Evolutionary conservation across 2,329 filamentous ascomycete species (phyloP), one percentile per base, ranked within the genome.

Genomic region (Aspergillus sp.): DNA sequence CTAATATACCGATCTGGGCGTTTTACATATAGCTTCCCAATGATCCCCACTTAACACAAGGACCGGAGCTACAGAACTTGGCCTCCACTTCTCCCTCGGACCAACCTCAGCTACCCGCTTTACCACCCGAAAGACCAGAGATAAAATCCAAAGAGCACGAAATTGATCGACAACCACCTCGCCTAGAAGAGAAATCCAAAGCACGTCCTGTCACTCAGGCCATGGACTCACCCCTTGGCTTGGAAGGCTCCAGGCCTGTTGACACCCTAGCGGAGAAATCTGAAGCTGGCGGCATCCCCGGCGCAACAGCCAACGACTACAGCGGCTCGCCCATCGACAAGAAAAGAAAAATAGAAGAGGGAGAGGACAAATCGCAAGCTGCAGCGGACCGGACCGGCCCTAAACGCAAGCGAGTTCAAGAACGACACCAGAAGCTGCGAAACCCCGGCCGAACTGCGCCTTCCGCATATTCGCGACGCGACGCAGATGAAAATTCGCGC

Each of bases 401-500:
- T 21, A 77, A 74, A 58, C 74, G 75, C 58, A 75, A 70, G 57
- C 72, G 75, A 40, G 61, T 74, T 46, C 71, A 77, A 56, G 75
- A 77, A 60, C 70, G 74, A 19, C 66, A 72, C 57, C 73, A 75
- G 62, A 72, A 70, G 55, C 62, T 70, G 41, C 70, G 72, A 55
- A 73, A 70, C 60, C 70, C 72, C 15, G 73, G 67, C 25, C 69
- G 68, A n/a, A 68, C 71, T 44, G 70, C 73, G 27, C 74, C 73
- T 2, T 76, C 75, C 8, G 71, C 70, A 1, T 78, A 75, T 61
- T 73, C 75, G 3, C 73, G 75, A 39, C 73, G 76, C 23, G 73
- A 77, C 63, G 66, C 52, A 66, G 68, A 58, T 60, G 66, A 59
- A 57, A 31, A 43, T 56, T 55, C 56, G 17, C 37, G 41, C 41